phyloP scores from a whole-genome alignment of 495 filamentous ascomycete species.

The Achaetomiella virescens region DNA sequence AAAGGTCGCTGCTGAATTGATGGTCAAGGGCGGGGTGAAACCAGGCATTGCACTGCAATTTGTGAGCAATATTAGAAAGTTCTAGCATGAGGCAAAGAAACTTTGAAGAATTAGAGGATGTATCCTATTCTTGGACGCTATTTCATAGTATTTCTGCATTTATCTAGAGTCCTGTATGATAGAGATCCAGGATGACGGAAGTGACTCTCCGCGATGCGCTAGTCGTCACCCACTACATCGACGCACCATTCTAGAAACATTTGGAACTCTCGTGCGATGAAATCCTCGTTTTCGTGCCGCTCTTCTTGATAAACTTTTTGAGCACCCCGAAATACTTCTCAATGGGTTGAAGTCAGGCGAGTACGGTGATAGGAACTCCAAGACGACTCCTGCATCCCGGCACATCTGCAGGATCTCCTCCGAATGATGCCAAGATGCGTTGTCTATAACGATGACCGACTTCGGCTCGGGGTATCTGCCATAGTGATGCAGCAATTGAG shows the following conservation, averaged over 20 bases:
- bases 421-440: background rate
- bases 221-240: background rate
- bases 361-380: background rate
- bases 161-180: no score
- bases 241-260: background rate
- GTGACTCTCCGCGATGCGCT: background rate
- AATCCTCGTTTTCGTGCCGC: background rate
- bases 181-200: background rate
- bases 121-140: no score
- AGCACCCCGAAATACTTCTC: background rate
- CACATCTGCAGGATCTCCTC: background rate
- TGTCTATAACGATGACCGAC: background rate
- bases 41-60: constrained; percentile 8
- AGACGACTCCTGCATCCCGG: background rate
- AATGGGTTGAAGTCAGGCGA: background rate
- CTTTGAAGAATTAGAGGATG: no score
- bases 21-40: constrained; percentile 8
- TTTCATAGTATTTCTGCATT: no score
- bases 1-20: constrained; percentile 6
- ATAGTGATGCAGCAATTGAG: background rate
- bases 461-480: background rate
- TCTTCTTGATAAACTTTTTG: background rate
- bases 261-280: background rate
- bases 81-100: constrained; percentile 7
- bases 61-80: constrained; percentile 9